A percentile compares a stretch with the other conserved stretches of the same genome.
These are phyloP conservation scores for Vanderwaltozyma polyspora DNA, from an alignment of 805 yeast species.

Conservation along the genomic window DNA sequence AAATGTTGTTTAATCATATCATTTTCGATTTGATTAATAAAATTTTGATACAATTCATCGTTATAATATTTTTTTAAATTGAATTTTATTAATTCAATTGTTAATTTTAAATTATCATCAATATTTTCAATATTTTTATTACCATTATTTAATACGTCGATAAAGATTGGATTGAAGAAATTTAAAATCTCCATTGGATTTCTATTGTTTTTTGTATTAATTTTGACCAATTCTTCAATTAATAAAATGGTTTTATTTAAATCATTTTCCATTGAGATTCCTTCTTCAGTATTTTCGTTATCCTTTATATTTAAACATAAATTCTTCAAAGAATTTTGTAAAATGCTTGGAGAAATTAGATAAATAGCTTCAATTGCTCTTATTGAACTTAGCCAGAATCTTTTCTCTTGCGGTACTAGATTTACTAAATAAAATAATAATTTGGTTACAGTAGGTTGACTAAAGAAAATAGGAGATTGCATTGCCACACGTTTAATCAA, in stretches of 20 bases:
- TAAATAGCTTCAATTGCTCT: conserved; percentile 25
- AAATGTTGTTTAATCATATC: not conserved
- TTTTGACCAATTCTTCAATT: conserved; percentile 19
- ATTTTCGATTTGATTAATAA: conserved; percentile 2
- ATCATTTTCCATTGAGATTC: not conserved
- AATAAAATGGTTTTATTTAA: conserved; percentile 7
- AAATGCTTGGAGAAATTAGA: conserved; percentile 13
- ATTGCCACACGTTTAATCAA: conserved; percentile 33
- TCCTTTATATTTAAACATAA: conserved; percentile 1
- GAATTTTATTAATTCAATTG: conserved; percentile 19
- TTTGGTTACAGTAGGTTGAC: conserved; percentile 4
- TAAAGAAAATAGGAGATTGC: conserved; percentile 24
- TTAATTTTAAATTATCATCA: conserved; percentile 12
- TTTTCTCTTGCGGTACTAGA: conserved; percentile 11
- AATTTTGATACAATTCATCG: conserved; percentile 3
- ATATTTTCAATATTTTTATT: conserved; percentile 2
- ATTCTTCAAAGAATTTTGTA: conserved; percentile 6
- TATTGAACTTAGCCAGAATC: conserved; percentile 22
- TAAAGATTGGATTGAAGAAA: conserved; percentile 24
- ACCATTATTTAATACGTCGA: conserved; percentile 24
- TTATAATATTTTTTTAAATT: conserved; percentile 16
- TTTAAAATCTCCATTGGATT: conserved; percentile 23
- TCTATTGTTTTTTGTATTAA: conserved; percentile 21
- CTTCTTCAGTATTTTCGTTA: conserved; percentile 1
- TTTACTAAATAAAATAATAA: conserved; percentile 9